Base-by-base conservation (phyloP, 345 rosid genomes). In the Brassica nigra region DNA sequence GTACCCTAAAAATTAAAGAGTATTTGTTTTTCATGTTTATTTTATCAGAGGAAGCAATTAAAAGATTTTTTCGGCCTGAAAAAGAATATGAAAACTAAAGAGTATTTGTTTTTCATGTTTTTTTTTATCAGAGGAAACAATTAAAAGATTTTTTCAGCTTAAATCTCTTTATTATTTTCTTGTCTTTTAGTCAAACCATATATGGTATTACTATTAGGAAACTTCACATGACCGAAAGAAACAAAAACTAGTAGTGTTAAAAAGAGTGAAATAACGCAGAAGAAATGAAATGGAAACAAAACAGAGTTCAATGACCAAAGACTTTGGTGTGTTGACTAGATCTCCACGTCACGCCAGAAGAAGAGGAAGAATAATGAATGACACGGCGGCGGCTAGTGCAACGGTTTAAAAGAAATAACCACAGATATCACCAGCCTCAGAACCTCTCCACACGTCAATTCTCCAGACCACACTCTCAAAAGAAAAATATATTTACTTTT, bases 281-380 rank as follows among this genome's bases (percentile, higher is more conserved):
- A 62, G 55, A 77, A 31, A 70, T 70, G 65, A 33, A 14, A 15
- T 9, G 70, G 74, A 76, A 68, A 4, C 61, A 76, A 67, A 59
- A 61, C 4, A 49, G 11, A 68, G 11, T 3, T 49, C 62, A 62
- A 23, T 3, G 80, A 69, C 39, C 74, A 31, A 58, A 79, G 74
- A 68, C 69, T 36, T 33, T 16, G 1, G 74, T 74, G 78, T 74
- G 83, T 80, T 74, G 83, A 80, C 83, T 54, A 62, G 69, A 63
- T 34, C 59, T 49, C 83, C 79, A 80, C 83, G 83, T 80, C 27
- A 80, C 75, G 68, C 20, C 7, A 57, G 39, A 42, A 23, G 18
- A 57, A 39, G 57, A 49, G 57, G 66, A 30, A 73, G 47, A 57
- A 7, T 39, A 72, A 55, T 20, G 47, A 57, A 7, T 39, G 76